A percentile compares a stretch with the other conserved stretches of the same genome.
Conservation (phyloP, 495 filamentous ascomycete species). For the Margaritispora aquatica region DNA sequence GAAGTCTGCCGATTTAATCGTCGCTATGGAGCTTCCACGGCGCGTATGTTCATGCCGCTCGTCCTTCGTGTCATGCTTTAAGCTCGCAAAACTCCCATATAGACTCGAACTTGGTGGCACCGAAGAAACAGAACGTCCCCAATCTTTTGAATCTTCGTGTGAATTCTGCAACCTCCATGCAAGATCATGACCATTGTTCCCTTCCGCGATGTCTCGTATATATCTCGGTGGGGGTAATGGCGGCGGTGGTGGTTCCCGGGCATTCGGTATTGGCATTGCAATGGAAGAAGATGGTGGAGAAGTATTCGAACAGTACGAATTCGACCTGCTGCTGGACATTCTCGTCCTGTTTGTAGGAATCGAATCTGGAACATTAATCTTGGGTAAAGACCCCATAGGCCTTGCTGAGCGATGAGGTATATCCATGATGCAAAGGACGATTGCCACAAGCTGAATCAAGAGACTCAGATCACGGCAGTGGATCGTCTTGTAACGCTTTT, state of each 20-base stretch:
- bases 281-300: conserved; percentile 34
- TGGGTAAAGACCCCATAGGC: conserved; percentile 25
- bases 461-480: conserved; percentile 6
- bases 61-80: conserved; percentile 17
- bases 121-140: conserved; percentile 21
- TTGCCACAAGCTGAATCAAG: conserved; percentile 33
- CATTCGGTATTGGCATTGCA: conserved; percentile 42
- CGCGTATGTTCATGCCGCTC: conserved; percentile 27
- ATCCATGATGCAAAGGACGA: conserved; percentile 44
- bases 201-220: conserved; percentile 29
- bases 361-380: conserved; percentile 48
- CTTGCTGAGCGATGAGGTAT: conserved; percentile 41
- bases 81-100: conserved; percentile 15
- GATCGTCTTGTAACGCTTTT: background rate
- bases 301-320: conserved; percentile 37
- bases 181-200: conserved; percentile 21
- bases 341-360: conserved; percentile 41
- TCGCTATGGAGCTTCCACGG: conserved; percentile 30
- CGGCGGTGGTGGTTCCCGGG: conserved; percentile 38
- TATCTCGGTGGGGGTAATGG: conserved; percentile 45
- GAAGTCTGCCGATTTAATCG: conserved; percentile 26
- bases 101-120: conserved; percentile 26
- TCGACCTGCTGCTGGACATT: conserved; percentile 38
- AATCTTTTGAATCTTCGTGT: conserved; percentile 18
- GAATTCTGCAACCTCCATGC: conserved; percentile 28